Conservation (phyloP, 2,329 filamentous ascomycete genomes). For the Trichoderma harzianum region DNA sequence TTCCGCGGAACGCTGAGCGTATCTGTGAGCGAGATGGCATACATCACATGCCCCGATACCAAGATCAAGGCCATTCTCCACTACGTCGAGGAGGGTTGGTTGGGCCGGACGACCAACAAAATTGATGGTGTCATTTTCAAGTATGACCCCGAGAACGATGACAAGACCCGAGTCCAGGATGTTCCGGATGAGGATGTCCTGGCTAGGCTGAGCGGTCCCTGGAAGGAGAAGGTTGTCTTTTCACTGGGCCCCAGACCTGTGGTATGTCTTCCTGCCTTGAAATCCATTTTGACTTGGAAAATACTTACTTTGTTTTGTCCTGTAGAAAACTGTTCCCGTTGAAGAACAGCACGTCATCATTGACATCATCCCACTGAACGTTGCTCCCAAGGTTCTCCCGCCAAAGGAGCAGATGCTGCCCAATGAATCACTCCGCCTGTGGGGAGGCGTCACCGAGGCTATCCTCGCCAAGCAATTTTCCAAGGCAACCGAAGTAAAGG, state of each 20-base stretch:
- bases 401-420: slow-evolving; percentile 74
- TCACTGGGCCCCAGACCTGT: slow-evolving; percentile 57
- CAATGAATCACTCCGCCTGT: slow-evolving; percentile 87
- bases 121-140: slow-evolving; percentile 88
- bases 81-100: slow-evolving; percentile 93
- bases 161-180: slow-evolving; percentile 74
- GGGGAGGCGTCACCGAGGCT: slow-evolving; percentile 81
- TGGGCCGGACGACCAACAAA: slow-evolving; percentile 86
- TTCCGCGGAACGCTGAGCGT: slow-evolving; percentile 84
- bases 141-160: slow-evolving; percentile 84
- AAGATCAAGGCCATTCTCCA: slow-evolving; percentile 88
- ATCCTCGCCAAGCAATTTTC: slow-evolving; percentile 80
- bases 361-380: slow-evolving; percentile 79
- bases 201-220: slow-evolving; percentile 76
- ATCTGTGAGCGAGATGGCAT: slow-evolving; percentile 85
- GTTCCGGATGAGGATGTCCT: slow-evolving; percentile 83
- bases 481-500: slow-evolving; percentile 81
- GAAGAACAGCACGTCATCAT: slow-evolving; percentile 73
- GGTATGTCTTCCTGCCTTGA: slow-evolving; percentile 45
- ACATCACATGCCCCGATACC: slow-evolving; percentile 84
- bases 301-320: background rate
- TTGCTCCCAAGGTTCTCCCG: slow-evolving; percentile 75
- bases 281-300: background rate
- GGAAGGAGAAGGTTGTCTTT: slow-evolving; percentile 70
- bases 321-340: slow-evolving; percentile 42